Conservation (phyloP, 2,329 filamentous ascomycete genomes). For the Cryphonectria parasitica region DNA sequence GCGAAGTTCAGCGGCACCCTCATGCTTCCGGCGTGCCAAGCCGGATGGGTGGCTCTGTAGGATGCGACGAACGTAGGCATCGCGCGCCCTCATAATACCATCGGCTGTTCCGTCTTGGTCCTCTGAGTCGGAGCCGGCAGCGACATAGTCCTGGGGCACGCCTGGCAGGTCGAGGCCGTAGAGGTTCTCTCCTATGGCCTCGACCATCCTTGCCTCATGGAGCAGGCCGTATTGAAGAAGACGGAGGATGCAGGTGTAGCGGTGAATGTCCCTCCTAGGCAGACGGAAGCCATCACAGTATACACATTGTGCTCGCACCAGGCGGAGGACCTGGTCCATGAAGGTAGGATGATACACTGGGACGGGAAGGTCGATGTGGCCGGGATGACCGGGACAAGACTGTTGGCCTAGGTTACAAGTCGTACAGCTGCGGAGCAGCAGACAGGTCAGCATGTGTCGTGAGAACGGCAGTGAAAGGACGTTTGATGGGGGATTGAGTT, state of each 20-base stretch:
- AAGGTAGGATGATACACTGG: conserved; percentile 97
- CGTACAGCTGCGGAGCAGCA: conserved; percentile 66
- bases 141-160: conserved; percentile 51
- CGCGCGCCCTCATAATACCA: conserved; percentile 55
- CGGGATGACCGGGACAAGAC: conserved; percentile 88
- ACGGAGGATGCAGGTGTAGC: conserved; percentile 81
- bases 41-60: conserved; percentile 64
- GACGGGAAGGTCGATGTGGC: conserved; percentile 92
- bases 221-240: conserved; percentile 85
- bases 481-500: conserved; percentile 3
- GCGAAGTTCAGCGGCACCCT: conserved; percentile 78
- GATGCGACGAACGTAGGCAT: conserved; percentile 72
- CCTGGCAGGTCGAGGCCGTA: conserved; percentile 47
- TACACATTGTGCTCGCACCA: conserved; percentile 84
- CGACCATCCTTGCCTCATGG: conserved; percentile 65
- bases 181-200: conserved; percentile 53
- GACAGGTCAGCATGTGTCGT: neutral
- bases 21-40: conserved; percentile 71
- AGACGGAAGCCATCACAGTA: conserved; percentile 90
- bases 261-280: conserved; percentile 74
- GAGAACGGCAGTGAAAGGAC: neutral
- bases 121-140: conserved; percentile 65
- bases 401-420: conserved; percentile 86
- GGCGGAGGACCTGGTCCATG: conserved; percentile 85
- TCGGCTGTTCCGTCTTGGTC: conserved; percentile 56